These are phyloP conservation scores for Cladophialophora yegresii DNA, from an alignment of 2,329 filamentous ascomycete genomes.

Conservation along the genomic window DNA sequence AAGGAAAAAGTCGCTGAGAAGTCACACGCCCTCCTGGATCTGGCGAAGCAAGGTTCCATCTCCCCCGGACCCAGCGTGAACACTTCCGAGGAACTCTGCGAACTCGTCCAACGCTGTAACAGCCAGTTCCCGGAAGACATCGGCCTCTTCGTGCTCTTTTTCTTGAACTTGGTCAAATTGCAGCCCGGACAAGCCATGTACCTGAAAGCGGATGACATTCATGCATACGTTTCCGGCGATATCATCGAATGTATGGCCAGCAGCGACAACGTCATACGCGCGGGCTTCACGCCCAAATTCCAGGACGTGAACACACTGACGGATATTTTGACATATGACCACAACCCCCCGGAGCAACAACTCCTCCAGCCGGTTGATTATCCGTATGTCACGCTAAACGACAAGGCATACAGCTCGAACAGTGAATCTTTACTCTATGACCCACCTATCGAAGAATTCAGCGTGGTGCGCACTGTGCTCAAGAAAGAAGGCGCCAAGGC, in stretches of 20 bases:
- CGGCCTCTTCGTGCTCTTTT: slow-evolving; percentile 92
- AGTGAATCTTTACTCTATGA: slow-evolving; percentile 79
- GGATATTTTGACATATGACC: slow-evolving; percentile 90
- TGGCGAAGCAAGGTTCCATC: slow-evolving; percentile 56
- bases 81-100: slow-evolving; percentile 72
- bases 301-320: slow-evolving; percentile 91
- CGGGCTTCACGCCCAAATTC: slow-evolving; percentile 97
- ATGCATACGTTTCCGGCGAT: slow-evolving; percentile 76
- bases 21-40: slow-evolving; percentile 67
- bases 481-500: slow-evolving; percentile 72
- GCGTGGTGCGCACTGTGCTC: slow-evolving; percentile 78
- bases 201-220: slow-evolving; percentile 93
- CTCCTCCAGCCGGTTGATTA: slow-evolving; percentile 88
- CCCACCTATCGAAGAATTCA: slow-evolving; percentile 95
- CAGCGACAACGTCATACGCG: slow-evolving; percentile 97
- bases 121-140: slow-evolving; percentile 85
- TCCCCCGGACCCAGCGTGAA: slow-evolving; percentile 58
- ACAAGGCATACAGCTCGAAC: slow-evolving; percentile 74
- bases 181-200: slow-evolving; percentile 92
- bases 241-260: slow-evolving; percentile 99
- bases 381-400: slow-evolving; percentile 79
- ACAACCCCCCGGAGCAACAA: slow-evolving; percentile 90
- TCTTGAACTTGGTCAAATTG: slow-evolving; percentile 92
- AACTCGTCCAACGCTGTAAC: slow-evolving; percentile 76
- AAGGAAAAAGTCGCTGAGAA: slow-evolving; percentile 65